Evolutionary conservation across 495 filamentous ascomycete species (phyloP).

Genomic region (Friedmanniomyces endolithicus): DNA sequence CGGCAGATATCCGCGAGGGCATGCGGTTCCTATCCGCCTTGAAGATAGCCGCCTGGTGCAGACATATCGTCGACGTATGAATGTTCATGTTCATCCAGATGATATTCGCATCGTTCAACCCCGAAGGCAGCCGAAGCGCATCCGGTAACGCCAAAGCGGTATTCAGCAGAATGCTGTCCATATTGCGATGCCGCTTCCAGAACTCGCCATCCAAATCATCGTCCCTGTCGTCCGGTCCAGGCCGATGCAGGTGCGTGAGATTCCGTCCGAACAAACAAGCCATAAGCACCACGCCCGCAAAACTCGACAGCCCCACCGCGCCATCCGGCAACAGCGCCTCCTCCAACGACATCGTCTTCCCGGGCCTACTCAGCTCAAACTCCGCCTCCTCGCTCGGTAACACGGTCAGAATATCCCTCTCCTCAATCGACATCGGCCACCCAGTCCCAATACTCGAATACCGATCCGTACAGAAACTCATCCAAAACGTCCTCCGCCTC

Average conservation of each 20-base stretch:
- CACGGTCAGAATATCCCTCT: conserved; percentile 80
- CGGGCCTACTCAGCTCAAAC: conserved; percentile 66
- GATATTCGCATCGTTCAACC: conserved; percentile 68
- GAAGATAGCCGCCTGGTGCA: conserved; percentile 96
- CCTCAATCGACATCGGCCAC: conserved; percentile 91
- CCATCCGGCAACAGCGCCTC: conserved; percentile 64
- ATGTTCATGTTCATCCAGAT: conserved; percentile 95
- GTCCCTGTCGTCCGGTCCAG: conserved; percentile 68
- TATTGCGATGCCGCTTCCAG: conserved; percentile 81
- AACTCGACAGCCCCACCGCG: conserved; percentile 57
- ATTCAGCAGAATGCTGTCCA: conserved; percentile 84
- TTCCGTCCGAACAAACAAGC: conserved; percentile 90
- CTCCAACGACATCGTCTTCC: conserved; percentile 52
- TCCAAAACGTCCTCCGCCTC: conserved; percentile 85
- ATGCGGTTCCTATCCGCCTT: conserved; percentile 86
- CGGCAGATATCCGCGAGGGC: conserved; percentile 60
- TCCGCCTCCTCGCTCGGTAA: conserved; percentile 76
- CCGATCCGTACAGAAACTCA: conserved; percentile 76
- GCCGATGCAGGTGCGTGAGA: conserved; percentile 83
- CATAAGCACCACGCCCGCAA: conserved; percentile 72
- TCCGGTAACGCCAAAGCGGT: conserved; percentile 71
- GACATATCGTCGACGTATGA: conserved; percentile 90
- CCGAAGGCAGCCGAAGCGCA: conserved; percentile 68
- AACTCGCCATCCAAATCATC: conserved; percentile 87
- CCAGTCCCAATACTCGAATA: conserved; percentile 96